Evolutionary conservation across 768 basidiomycete species (phyloP), one percentile per base, ranked within the genome.

Genomic region (Russula compacta): DNA sequence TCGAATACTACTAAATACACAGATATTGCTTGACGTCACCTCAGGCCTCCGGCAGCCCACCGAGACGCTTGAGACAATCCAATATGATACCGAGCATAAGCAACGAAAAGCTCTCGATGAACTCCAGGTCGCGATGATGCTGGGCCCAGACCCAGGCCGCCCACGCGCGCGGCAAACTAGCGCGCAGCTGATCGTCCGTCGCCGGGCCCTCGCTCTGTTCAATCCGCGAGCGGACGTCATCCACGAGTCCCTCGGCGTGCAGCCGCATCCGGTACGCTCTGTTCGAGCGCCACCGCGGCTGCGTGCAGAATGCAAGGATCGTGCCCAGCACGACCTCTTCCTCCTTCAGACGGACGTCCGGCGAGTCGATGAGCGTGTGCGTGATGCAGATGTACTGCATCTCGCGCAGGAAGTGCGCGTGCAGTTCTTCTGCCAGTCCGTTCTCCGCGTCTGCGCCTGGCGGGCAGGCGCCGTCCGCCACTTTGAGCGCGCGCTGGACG

Each of bases 321-420:
- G 85, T 83, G 19, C 88, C 89, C 35, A 84, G 72, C 1, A 89
- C 84, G 24, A 90, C 77, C 67, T 92, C 90, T 53, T 86, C 84
- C 68, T 92, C 90, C 6, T 76, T 71, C 38, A 92, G 75, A 35
- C 78, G 78, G 8, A 76, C 76, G 9, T 79, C 82, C 1, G 83
- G 77, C 9, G 75, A 72, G 56, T 80, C 78, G 9, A 85, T 81
- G 10, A 91, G 71, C 0, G 84, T 81, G 68, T 89, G 87, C 0
- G 85, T 85, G 15, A 77, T 72, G 61, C 84, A 81, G 56, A 89
- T 86, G 69, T 89, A 92, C 15, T 76, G 72, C 61, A 92, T 74
- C 70, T 92, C 87, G 60, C 83, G 79, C 11, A 73, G 70, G 69
- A 89, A 92, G 64, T 72, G 72, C 33, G 67, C 66, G 71, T 83